Conservation (phyloP, 768 basidiomycete genomes). For the Terana coerulea region DNA sequence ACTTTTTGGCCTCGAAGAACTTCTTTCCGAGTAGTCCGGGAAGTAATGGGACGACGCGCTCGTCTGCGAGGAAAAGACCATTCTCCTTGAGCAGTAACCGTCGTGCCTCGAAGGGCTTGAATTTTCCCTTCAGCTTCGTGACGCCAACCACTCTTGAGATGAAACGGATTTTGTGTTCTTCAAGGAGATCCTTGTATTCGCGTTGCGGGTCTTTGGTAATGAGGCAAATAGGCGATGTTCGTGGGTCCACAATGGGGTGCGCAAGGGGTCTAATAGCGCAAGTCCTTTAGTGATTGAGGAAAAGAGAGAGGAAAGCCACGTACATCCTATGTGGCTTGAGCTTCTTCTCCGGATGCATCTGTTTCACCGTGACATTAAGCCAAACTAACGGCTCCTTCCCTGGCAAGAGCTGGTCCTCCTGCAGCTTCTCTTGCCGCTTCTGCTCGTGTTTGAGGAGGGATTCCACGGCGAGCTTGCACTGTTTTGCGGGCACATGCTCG, state of each 20-base stretch:
- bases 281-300: no score
- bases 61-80: slow-evolving; percentile 91
- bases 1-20: slow-evolving; percentile 98
- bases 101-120: slow-evolving; percentile 79
- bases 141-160: slow-evolving; percentile 90
- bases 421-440: slow-evolving; percentile 58
- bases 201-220: slow-evolving; percentile 96
- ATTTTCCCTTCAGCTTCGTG: slow-evolving; percentile 91
- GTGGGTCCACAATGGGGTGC: slow-evolving; percentile 81
- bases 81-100: slow-evolving; percentile 84
- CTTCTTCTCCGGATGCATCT: slow-evolving; percentile 67
- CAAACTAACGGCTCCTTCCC: slow-evolving; percentile 84
- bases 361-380: slow-evolving; percentile 86
- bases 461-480: slow-evolving; percentile 75
- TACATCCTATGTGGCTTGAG: slow-evolving; percentile 86
- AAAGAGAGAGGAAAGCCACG: slow-evolving; percentile 28
- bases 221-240: slow-evolving; percentile 76
- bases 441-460: slow-evolving; percentile 72
- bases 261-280: slow-evolving; percentile 72
- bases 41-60: slow-evolving; percentile 81
- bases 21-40: slow-evolving; percentile 84
- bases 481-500: slow-evolving; percentile 60
- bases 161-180: slow-evolving; percentile 76
- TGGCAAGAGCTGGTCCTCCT: slow-evolving; percentile 71
- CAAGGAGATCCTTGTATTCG: slow-evolving; percentile 92